Percentiles rank a stretch among this genome's conserved stretches.
Conservation (phyloP, 2,329 filamentous ascomycete species). For the Tolypocladium cylindrosporum region DNA sequence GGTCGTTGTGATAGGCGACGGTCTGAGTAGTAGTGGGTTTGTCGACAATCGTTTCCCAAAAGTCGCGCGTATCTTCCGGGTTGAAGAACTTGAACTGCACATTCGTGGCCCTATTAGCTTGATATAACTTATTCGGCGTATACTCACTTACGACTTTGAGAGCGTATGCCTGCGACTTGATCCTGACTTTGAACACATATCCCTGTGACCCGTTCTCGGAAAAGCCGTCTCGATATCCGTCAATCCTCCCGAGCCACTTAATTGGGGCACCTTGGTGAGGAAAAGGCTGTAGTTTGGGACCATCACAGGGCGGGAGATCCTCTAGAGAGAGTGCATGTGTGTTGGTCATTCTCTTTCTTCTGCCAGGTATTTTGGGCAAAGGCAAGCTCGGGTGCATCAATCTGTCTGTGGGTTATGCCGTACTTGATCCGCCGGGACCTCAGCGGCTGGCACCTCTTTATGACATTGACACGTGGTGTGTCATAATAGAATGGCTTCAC, state of each 20-base stretch:
- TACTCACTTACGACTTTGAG: background rate
- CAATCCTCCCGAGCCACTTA: background rate
- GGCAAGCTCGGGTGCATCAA: background rate
- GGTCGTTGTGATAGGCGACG: background rate
- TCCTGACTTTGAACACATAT: background rate
- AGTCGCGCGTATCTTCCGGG: background rate
- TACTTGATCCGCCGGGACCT: no score
- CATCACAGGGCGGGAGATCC: background rate
- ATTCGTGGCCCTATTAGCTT: background rate
- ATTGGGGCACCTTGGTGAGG: background rate
- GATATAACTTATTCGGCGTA: background rate
- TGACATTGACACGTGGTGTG: background rate
- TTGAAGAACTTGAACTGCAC: background rate
- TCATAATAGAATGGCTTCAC: background rate
- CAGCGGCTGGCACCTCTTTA: background rate
- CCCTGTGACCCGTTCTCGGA: background rate
- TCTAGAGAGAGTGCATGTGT: background rate
- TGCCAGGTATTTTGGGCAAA: background rate
- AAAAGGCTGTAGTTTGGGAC: background rate
- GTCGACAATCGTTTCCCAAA: background rate
- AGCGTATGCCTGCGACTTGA: background rate
- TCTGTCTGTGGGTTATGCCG: background rate
- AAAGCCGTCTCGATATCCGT: background rate
- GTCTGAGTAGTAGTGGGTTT: background rate
- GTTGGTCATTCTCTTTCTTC: background rate